These are phyloP conservation scores for Xylaria sp. DNA, from an alignment of 2,329 filamentous ascomycete species.

Conservation along the genomic window DNA sequence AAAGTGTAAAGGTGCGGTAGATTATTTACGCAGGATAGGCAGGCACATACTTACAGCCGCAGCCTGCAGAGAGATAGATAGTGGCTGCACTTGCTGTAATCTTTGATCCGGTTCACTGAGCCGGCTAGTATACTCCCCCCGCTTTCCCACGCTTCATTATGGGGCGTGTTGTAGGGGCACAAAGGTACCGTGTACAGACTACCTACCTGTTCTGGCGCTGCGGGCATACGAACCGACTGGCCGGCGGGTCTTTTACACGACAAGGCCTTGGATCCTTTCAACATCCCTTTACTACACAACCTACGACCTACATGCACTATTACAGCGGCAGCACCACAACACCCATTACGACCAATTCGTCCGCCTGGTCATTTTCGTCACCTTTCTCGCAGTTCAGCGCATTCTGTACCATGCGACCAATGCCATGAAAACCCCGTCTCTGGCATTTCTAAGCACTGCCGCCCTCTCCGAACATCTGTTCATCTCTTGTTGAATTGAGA, in stretches of 20 bases:
- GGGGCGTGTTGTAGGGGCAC: not conserved
- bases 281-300: conserved; percentile 29
- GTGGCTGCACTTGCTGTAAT: not conserved
- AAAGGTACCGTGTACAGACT: not conserved
- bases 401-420: conserved; percentile 17
- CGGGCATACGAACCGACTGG: conserved; percentile 35
- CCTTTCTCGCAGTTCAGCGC: conserved; percentile 16
- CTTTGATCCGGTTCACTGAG: not conserved
- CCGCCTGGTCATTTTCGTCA: conserved; percentile 5
- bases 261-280: conserved; percentile 42
- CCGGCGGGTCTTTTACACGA: conserved; percentile 32
- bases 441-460: conserved; percentile 5
- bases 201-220: conserved; percentile 29
- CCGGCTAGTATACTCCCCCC: not conserved
- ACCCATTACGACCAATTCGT: conserved; percentile 27
- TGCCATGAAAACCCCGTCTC: conserved; percentile 1
- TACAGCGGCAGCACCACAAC: conserved; percentile 23
- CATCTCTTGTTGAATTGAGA: conserved; percentile 27
- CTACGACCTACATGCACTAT: not conserved
- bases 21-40: no score
- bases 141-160: not conserved
- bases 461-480: conserved; percentile 2
- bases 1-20: no score
- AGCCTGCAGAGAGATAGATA: not conserved
- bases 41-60: not conserved